phyloP scores from a whole-genome alignment of 805 yeast genomes.

The Sugiyamaella lignohabitans region DNA sequence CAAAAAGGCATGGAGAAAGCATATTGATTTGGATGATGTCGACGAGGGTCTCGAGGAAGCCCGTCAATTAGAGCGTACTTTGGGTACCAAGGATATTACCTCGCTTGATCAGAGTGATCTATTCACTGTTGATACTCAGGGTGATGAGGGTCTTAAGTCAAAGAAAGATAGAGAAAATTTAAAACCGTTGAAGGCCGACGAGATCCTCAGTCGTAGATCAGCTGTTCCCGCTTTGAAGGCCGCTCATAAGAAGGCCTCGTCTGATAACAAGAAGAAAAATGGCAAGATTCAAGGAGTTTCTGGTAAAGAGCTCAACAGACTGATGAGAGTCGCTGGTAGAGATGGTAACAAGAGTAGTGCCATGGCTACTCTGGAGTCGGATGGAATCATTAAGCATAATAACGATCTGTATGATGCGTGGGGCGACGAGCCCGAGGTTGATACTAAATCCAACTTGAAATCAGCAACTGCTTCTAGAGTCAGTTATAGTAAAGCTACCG shows the following conservation, averaged over 20 bases:
- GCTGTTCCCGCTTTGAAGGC: conserved; percentile 61
- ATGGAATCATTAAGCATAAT: conserved; percentile 55
- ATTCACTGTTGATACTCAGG: conserved; percentile 62
- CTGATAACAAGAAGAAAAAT: conserved; percentile 32
- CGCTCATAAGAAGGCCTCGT: conserved; percentile 31
- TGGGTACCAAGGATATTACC: conserved; percentile 22
- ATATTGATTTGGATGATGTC: conserved; percentile 78
- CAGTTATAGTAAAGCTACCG: conserved; percentile 22
- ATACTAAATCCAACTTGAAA: conserved; percentile 10
- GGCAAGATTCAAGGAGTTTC: conserved; percentile 54
- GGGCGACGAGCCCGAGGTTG: conserved; percentile 35
- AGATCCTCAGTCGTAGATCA: conserved; percentile 70
- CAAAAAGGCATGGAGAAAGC: conserved; percentile 87
- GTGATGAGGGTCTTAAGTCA: conserved; percentile 41
- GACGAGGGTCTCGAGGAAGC: conserved; percentile 62
- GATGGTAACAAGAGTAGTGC: conserved; percentile 45
- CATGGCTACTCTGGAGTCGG: conserved; percentile 50
- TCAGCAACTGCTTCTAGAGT: conserved; percentile 21
- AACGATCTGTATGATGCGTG: conserved; percentile 58
- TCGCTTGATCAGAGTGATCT: conserved; percentile 37
- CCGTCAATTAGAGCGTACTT: conserved; percentile 47
- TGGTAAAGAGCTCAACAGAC: conserved; percentile 53
- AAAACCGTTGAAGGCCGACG: conserved; percentile 48
- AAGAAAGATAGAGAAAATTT: conserved; percentile 37
- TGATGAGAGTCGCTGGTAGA: conserved; percentile 74